Base-by-base conservation (phyloP, 345 rosid species). In the Eucalyptus cloeziana region DNA sequence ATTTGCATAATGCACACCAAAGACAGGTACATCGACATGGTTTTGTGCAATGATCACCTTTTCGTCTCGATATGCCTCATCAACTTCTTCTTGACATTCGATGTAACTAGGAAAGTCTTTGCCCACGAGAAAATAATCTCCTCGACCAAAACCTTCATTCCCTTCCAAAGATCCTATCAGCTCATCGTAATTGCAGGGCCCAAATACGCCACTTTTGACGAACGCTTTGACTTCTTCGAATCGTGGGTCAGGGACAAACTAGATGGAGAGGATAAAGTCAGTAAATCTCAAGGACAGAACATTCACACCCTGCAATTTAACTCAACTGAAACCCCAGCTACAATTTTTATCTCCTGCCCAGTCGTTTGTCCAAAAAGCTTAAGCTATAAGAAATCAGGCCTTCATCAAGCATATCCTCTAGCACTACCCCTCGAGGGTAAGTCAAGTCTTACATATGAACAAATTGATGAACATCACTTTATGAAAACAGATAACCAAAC, bases 71-170 rank as follows among this genome's bases (percentile, higher is more conserved):
- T 94, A 95, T 25, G 95, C 95, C 88, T 91, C 90, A 11, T 94
- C 95, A 60, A 95, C 94, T 91, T 91, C 85, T 40, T 93, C 94
- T 91, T 94, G 96, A 93, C 96, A 94, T 76, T 94, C 94, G 25
- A 93, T 87, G 91, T 94, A 94, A 79, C 93, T 87, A 14, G 95
- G 95, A 88, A 95, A 94, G 89, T 94, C 97, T 86, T 93, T 92
- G 87, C 95, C 95, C 30, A 94, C 95, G 40, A 93, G 93, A 92
- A 94, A 94, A 88, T 93, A 93, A 88, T 94, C 95, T 25, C 93
- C 93, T 4, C 90, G 86, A 8, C 95, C 94, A 88, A 91, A 93
- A 3, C 96, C 94, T 91, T 93, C 93, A 88, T 93, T 91, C 69
- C 94, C 94, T 91, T 94, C 95, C 86, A 92, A 87, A 4, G 96